Percentiles rank a stretch among this genome's conserved stretches.
phyloP scores from a whole-genome alignment of 129 eudicot genomes.

The Glebionis coronaria region DNA sequence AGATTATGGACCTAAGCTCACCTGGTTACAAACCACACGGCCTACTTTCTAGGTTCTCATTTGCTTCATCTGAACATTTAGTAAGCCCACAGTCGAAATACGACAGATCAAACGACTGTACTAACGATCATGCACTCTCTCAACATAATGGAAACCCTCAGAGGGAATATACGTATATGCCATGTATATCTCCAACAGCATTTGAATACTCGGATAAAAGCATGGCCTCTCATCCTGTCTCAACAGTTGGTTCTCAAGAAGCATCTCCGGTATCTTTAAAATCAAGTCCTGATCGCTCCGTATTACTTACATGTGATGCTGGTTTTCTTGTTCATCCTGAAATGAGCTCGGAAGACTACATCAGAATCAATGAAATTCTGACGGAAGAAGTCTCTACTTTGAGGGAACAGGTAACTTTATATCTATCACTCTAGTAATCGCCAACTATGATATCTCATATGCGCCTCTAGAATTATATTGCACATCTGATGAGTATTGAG shows the following conservation, averaged over 20 bases:
- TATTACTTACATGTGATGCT: constrained; percentile 30
- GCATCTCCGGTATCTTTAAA: constrained; percentile 46
- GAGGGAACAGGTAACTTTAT: constrained; percentile 37
- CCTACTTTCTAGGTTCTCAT: constrained; percentile 43
- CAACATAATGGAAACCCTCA: background rate
- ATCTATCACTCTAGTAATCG: background rate
- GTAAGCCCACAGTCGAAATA: background rate
- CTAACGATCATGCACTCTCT: constrained; percentile 1
- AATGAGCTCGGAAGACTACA: constrained; percentile 35
- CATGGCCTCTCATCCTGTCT: background rate
- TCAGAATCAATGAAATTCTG: constrained; percentile 31
- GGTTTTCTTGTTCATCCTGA: constrained; percentile 32
- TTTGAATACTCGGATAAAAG: constrained; percentile 18
- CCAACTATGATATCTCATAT: too few species aligned
- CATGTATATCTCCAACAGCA: constrained; percentile 27
- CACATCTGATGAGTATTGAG: too few species aligned
- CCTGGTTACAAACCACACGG: constrained; percentile 30
- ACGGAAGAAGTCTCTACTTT: constrained; percentile 42
- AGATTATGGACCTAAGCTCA: background rate
- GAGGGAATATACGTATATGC: constrained; percentile 22
- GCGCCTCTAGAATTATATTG: too few species aligned
- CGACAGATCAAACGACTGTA: constrained; percentile 17
- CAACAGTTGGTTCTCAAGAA: constrained; percentile 37
- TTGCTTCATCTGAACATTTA: constrained; percentile 41
- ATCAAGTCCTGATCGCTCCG: constrained; percentile 44